Conservation (phyloP, 345 rosid species). For the Excoecaria agallocha region DNA sequence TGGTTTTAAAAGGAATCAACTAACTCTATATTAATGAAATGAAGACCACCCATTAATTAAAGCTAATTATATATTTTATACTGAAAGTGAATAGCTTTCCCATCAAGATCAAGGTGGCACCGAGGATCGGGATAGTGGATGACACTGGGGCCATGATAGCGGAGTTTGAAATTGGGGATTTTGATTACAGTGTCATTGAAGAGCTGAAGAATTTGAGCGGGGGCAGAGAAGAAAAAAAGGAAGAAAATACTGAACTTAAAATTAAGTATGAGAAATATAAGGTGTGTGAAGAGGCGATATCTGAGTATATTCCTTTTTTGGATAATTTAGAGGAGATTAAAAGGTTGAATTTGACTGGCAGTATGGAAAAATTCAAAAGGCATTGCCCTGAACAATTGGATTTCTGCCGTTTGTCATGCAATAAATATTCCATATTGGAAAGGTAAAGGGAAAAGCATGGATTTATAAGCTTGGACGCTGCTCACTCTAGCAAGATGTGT, state of each 20-base stretch:
- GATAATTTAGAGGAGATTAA: slow-evolving; percentile 42
- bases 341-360: slow-evolving; percentile 24
- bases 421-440: too few species aligned
- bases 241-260: not conserved
- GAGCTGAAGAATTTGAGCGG: slow-evolving; percentile 24
- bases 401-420: too few species aligned
- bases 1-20: too few species aligned
- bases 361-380: slow-evolving; percentile 44
- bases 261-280: slow-evolving; percentile 27
- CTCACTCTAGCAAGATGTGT: too few species aligned
- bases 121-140: slow-evolving; percentile 53
- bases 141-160: slow-evolving; percentile 55
- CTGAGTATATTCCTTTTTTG: slow-evolving; percentile 50
- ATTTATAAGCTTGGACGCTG: too few species aligned
- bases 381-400: slow-evolving; percentile 47
- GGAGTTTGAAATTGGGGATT: slow-evolving; percentile 44
- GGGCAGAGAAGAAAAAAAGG: slow-evolving; percentile 2
- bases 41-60: too few species aligned
- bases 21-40: too few species aligned
- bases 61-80: too few species aligned
- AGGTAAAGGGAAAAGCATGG: too few species aligned
- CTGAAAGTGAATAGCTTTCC: too few species aligned
- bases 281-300: slow-evolving; percentile 37
- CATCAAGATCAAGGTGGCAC: slow-evolving; percentile 22
- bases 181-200: slow-evolving; percentile 27